These are phyloP conservation scores for Plantago major DNA, from an alignment of 257 asterid species.

Conservation along the genomic window DNA sequence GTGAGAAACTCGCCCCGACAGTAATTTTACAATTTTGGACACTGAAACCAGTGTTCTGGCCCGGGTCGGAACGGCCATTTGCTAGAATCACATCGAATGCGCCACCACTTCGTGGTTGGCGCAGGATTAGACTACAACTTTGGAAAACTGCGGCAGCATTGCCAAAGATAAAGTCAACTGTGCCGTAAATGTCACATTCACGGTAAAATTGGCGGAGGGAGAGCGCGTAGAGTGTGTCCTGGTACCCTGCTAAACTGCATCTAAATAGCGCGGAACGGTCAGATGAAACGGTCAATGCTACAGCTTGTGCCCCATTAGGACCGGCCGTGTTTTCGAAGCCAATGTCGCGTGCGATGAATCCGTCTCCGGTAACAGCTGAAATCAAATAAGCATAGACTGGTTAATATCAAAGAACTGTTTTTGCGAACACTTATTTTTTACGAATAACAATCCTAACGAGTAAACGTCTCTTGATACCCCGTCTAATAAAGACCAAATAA, in stretches of 20 bases:
- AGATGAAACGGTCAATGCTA: constrained; percentile 52
- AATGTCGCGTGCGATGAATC: constrained; percentile 66
- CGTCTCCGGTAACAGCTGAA: constrained; percentile 58
- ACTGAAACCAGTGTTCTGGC: constrained; percentile 65
- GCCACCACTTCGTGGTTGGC: constrained; percentile 36
- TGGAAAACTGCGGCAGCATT: constrained; percentile 70
- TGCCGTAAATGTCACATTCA: constrained; percentile 74
- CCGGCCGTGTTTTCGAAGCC: constrained; percentile 78
- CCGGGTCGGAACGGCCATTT: constrained; percentile 56
- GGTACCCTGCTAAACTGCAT: constrained; percentile 61
- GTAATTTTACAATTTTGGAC: constrained; percentile 52
- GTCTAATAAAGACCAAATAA: no score
- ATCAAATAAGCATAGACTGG: neutral
- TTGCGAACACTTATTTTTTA: no score
- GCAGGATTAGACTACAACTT: constrained; percentile 45
- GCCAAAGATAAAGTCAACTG: constrained; percentile 68
- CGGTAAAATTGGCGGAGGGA: constrained; percentile 73
- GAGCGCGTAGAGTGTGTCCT: constrained; percentile 60
- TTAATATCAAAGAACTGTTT: no score
- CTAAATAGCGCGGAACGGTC: constrained; percentile 55
- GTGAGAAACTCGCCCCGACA: constrained; percentile 33
- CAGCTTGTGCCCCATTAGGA: constrained; percentile 41
- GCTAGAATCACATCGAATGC: constrained; percentile 57
- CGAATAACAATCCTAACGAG: no score
- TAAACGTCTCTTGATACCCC: no score